Evolutionary conservation across 371 early-diverging fungal species (phyloP).

Genomic region (Mortierella sp.): DNA sequence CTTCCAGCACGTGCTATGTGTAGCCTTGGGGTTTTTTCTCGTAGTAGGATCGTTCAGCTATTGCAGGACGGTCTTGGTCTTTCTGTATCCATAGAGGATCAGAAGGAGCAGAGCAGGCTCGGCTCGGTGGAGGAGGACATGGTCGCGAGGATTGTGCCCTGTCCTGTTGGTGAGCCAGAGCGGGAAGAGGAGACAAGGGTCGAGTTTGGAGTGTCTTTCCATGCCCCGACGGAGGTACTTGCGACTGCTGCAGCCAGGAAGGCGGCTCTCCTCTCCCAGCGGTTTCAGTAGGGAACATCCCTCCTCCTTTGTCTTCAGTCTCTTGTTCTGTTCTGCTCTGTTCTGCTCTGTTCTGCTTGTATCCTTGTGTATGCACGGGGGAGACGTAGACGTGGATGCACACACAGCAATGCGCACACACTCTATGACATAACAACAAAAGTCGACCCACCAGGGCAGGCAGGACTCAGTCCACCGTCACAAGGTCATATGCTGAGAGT

Average conservation of each 20-base stretch:
- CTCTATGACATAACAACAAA: background rate
- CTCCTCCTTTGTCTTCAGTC: background rate
- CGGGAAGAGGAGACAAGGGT: background rate
- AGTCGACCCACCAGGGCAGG: background rate
- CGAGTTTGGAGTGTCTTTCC: conserved; percentile 17
- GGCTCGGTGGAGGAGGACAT: conserved; percentile 31
- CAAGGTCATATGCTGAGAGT: background rate
- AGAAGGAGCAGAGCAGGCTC: background rate
- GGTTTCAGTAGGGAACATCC: conserved; percentile 14
- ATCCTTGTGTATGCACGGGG: background rate
- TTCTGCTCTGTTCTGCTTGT: background rate
- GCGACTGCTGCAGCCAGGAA: conserved; percentile 16
- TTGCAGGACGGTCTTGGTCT: conserved; percentile 19
- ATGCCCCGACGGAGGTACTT: conserved; percentile 11
- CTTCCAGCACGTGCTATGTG: conserved; percentile 14
- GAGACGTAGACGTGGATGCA: background rate
- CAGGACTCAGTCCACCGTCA: background rate
- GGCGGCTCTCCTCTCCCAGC: conserved; percentile 7
- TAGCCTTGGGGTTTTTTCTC: background rate
- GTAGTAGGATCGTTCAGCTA: background rate
- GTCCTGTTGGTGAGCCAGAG: background rate
- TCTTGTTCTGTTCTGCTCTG: background rate
- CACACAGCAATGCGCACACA: background rate
- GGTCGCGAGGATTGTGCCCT: background rate
- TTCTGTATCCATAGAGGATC: background rate